Percentiles rank a stretch among this genome's conserved stretches.
Evolutionary conservation across 352 stramenopile genomes (phyloP).

Genomic region (Phytophthora europaea): DNA sequence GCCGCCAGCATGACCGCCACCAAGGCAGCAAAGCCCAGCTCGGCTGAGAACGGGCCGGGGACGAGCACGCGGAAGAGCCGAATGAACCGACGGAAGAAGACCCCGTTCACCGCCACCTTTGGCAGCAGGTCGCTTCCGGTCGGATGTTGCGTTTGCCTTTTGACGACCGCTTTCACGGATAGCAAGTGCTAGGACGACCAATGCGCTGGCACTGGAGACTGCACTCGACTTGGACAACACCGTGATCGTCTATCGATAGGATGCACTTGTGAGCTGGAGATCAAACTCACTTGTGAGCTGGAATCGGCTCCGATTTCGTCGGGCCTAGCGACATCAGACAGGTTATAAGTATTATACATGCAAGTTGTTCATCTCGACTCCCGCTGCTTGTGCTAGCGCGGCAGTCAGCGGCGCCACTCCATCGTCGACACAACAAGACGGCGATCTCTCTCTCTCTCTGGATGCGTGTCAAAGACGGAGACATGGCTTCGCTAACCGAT

Average conservation of each 20-base stretch:
- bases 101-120: slow-evolving; percentile 72
- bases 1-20: slow-evolving; percentile 65
- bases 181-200: slow-evolving; percentile 64
- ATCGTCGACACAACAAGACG: background rate
- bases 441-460: background rate
- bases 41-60: slow-evolving; percentile 62
- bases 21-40: slow-evolving; percentile 68
- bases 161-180: slow-evolving; percentile 67
- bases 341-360: background rate
- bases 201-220: slow-evolving; percentile 13
- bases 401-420: background rate
- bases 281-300: slow-evolving; percentile 22
- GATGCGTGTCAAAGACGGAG: slow-evolving; percentile 8
- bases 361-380: background rate
- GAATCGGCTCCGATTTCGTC: background rate
- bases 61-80: slow-evolving; percentile 77
- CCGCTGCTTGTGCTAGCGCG: background rate
- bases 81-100: slow-evolving; percentile 66
- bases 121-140: slow-evolving; percentile 54
- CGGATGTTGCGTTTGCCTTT: slow-evolving; percentile 40
- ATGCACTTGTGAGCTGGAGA: slow-evolving; percentile 4
- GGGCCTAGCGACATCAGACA: background rate
- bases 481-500: slow-evolving; percentile 19
- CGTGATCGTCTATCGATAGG: too few relatives aligned
- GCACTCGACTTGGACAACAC: slow-evolving; percentile 26